Conservation (phyloP, 2,329 filamentous ascomycete species). For the Verticillium isaacii region DNA sequence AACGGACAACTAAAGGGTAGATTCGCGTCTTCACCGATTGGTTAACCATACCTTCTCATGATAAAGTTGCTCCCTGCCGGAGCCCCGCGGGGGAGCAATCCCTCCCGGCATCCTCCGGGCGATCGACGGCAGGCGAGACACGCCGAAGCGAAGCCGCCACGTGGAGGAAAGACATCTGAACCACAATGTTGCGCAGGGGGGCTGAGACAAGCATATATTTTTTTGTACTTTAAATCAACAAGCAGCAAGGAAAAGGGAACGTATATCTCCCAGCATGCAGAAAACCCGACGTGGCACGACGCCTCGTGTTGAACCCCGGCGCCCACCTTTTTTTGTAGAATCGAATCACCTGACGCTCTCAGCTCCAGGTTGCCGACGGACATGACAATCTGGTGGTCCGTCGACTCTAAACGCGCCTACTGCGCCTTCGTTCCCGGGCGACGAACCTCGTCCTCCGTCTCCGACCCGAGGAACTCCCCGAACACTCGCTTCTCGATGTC, state of each 20-base stretch:
- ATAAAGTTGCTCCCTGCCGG: too few species aligned
- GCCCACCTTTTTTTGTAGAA: background rate
- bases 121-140: background rate
- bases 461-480: conserved; percentile 26
- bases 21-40: too few species aligned
- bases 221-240: background rate
- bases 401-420: background rate
- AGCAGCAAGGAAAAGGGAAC: background rate
- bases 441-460: background rate
- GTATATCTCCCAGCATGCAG: background rate
- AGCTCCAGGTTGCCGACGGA: background rate
- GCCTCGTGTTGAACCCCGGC: background rate
- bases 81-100: too few species aligned
- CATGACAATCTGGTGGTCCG: background rate
- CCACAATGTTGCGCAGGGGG: too few species aligned
- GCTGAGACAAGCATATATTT: background rate
- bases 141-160: background rate
- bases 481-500: conserved; percentile 35
- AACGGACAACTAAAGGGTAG: too few species aligned
- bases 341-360: too few species aligned
- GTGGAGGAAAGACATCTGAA: background rate
- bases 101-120: too few species aligned
- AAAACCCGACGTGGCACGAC: background rate
- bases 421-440: background rate
- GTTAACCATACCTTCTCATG: too few species aligned